Evolutionary conservation across 306 rosid species (phyloP).

Genomic region (Elaeagnus macrophylla): DNA sequence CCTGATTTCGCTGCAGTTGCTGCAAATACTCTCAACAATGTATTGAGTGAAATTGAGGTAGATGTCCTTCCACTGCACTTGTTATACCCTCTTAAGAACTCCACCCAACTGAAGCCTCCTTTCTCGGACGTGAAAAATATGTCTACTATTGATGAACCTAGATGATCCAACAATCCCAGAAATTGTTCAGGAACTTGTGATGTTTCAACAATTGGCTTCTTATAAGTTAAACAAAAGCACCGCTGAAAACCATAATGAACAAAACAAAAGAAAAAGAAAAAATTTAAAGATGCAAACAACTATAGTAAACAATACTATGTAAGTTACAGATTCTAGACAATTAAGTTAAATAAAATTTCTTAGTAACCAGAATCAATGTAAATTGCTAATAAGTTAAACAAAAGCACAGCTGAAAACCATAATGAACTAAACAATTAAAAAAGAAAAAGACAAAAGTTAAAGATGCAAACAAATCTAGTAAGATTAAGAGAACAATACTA

Average conservation of each 20-base stretch:
- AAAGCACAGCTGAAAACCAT: slow-evolving; percentile 51
- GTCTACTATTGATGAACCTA: slow-evolving; percentile 50
- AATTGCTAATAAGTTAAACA: slow-evolving; percentile 13
- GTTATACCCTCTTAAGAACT: slow-evolving; percentile 62
- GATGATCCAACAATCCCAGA: slow-evolving; percentile 42
- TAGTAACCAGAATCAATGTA: too few relatives aligned
- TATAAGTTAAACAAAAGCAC: slow-evolving; percentile 38
- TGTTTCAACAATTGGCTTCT: slow-evolving; percentile 26
- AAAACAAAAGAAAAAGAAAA: background rate
- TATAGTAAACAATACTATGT: background rate
- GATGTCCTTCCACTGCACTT: slow-evolving; percentile 60
- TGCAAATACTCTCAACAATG: slow-evolving; percentile 42
- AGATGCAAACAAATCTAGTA: background rate
- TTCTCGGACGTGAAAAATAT: slow-evolving; percentile 43
- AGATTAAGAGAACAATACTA: background rate
- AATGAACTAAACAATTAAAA: background rate
- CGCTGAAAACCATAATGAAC: slow-evolving; percentile 32
- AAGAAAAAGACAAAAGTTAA: background rate
- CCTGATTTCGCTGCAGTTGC: slow-evolving; percentile 20
- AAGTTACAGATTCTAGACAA: too few relatives aligned
- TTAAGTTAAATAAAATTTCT: too few relatives aligned
- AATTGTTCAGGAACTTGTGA: slow-evolving; percentile 32
- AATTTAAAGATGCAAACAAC: background rate
- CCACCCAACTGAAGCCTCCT: slow-evolving; percentile 64
- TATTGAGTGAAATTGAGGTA: slow-evolving; percentile 44